Evolutionary conservation across 495 filamentous ascomycete species (phyloP).

Genomic region (Alectoria sarmentosa): DNA sequence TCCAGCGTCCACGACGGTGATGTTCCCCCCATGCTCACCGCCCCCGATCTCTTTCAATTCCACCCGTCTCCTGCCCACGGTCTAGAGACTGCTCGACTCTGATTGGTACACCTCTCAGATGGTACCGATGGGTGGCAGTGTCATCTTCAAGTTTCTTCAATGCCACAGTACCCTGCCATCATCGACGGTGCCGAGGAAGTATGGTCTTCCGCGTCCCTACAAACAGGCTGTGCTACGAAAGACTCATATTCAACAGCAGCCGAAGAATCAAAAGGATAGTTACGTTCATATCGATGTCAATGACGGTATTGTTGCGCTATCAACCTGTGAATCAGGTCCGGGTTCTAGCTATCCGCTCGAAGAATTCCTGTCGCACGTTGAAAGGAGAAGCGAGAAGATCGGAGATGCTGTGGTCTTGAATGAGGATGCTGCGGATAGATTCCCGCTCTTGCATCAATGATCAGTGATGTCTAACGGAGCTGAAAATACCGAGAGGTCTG

Average conservation of each 20-base stretch:
- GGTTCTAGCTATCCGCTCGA: background rate
- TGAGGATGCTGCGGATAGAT: background rate
- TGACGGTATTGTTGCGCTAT: background rate
- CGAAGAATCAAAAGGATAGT: background rate
- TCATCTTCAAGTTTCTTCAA: background rate
- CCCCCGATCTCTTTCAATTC: too few species aligned
- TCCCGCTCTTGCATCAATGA: background rate
- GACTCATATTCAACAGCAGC: background rate
- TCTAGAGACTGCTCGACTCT: too few species aligned
- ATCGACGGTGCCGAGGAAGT: background rate
- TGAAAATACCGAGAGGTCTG: background rate
- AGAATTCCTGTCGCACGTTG: background rate
- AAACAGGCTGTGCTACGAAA: background rate
- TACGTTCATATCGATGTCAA: background rate
- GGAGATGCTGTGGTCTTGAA: background rate
- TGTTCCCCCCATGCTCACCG: too few species aligned
- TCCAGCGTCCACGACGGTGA: background rate
- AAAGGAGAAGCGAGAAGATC: background rate
- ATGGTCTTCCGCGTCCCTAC: background rate
- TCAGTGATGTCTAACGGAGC: too few species aligned
- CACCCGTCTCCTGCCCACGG: too few species aligned
- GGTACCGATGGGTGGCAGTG: background rate
- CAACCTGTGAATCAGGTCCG: background rate
- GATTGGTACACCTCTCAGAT: too few species aligned
- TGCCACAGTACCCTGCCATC: background rate